Conservation (phyloP, 2,329 filamentous ascomycete species). For the Trematosphaeria pertusa region DNA sequence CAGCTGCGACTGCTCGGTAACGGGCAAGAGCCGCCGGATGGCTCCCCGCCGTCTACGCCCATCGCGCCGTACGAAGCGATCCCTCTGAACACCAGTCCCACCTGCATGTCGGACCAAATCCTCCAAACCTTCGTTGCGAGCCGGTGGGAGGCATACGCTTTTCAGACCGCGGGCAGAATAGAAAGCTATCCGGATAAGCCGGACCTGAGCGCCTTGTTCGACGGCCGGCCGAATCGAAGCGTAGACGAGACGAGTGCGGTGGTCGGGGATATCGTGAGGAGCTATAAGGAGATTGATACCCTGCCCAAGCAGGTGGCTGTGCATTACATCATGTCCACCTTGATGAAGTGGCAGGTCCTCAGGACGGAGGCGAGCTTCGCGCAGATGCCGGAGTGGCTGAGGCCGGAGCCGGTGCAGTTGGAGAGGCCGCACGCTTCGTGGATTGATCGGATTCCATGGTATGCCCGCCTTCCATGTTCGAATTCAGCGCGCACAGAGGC, state of each 20-base stretch:
- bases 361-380: conserved; percentile 24
- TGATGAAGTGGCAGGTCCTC: conserved; percentile 32
- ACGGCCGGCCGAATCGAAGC: conserved; percentile 23
- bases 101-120: conserved; percentile 27
- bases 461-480: neutral
- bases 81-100: conserved; percentile 30
- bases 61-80: conserved; percentile 22
- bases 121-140: conserved; percentile 29
- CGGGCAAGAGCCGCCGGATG: conserved; percentile 14
- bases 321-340: conserved; percentile 31
- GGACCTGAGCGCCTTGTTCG: conserved; percentile 23
- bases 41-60: neutral
- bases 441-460: conserved; percentile 34
- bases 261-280: conserved; percentile 22
- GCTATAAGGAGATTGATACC: conserved; percentile 27
- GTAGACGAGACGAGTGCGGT: conserved; percentile 21
- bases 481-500: neutral
- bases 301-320: conserved; percentile 32
- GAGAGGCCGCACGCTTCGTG: conserved; percentile 25
- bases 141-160: conserved; percentile 25
- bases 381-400: conserved; percentile 32
- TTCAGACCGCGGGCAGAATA: conserved; percentile 14
- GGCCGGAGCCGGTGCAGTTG: conserved; percentile 25
- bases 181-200: conserved; percentile 25
- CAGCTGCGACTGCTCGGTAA: conserved; percentile 26